Percentiles rank a stretch among this genome's conserved stretches.
Conservation (phyloP, 257 asterid species). For the Solanum chaucha region DNA sequence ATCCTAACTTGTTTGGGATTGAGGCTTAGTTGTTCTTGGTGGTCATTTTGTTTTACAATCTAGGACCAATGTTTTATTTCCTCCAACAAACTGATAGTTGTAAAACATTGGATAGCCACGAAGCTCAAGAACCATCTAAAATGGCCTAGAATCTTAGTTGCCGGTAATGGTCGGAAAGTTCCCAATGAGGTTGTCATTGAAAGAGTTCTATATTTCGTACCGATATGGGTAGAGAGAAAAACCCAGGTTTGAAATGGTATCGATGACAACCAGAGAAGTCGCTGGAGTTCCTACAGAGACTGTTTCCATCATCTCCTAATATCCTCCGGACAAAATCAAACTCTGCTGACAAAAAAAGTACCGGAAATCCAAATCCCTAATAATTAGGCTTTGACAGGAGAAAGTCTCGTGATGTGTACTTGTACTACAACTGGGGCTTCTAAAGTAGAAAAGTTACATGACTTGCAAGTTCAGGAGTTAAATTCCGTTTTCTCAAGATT, state of each 20-base stretch:
- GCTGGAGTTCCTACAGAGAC: neutral
- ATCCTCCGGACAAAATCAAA: neutral
- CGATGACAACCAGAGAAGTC: neutral
- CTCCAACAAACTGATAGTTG: neutral
- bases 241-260: neutral
- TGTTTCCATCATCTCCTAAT: neutral
- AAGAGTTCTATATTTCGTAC: neutral
- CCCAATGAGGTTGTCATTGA: neutral
- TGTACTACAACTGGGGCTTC: neutral
- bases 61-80: neutral
- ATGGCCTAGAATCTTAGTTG: neutral
- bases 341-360: neutral
- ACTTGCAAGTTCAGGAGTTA: neutral
- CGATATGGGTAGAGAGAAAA: neutral
- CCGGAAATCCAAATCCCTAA: neutral
- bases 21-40: neutral
- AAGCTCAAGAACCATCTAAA: neutral
- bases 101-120: neutral
- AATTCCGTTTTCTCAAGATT: neutral
- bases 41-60: neutral
- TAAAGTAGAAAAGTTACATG: neutral
- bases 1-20: neutral
- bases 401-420: neutral
- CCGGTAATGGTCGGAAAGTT: neutral
- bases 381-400: neutral